A percentile compares a stretch with the other conserved stretches of the same genome.
Evolutionary conservation across 192 early-diverging fungal species (phyloP).

Genomic region (Chytriomyces sp.): DNA sequence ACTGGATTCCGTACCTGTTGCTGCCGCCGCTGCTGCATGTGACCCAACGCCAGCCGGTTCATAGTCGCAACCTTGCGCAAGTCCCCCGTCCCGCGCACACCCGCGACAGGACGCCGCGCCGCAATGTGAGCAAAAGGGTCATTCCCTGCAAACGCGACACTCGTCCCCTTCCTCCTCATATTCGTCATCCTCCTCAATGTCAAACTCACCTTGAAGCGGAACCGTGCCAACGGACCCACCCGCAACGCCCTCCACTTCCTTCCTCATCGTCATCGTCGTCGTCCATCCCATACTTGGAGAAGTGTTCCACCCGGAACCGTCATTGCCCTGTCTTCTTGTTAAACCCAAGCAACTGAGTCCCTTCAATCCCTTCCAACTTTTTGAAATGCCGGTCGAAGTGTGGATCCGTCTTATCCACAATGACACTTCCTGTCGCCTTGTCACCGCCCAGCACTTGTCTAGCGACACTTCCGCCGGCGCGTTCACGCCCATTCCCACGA

Average conservation of each 20-base stretch:
- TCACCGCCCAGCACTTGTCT: conserved; percentile 81
- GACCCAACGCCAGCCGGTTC: conserved; percentile 12
- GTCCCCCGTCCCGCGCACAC: not conserved
- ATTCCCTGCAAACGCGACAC: conserved; percentile 7
- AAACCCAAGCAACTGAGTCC: conserved; percentile 81
- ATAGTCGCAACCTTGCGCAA: conserved; percentile 15
- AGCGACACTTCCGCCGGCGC: conserved; percentile 80
- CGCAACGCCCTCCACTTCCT: conserved; percentile 12
- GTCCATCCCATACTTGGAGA: conserved; percentile 77
- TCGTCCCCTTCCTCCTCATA: conserved; percentile 20
- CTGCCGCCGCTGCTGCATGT: too few relatives aligned
- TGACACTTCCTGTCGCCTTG: conserved; percentile 67
- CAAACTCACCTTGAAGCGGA: not conserved
- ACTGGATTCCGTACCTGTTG: too few relatives aligned
- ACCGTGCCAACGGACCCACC: not conserved
- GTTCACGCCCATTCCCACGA: conserved; percentile 85
- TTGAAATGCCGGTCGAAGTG: conserved; percentile 67
- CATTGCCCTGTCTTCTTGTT: conserved; percentile 74
- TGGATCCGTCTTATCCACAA: conserved; percentile 71
- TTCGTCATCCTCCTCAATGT: not conserved
- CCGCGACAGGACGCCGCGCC: not conserved
- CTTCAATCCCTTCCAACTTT: conserved; percentile 68
- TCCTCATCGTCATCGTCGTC: conserved; percentile 67
- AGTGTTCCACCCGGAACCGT: conserved; percentile 89
- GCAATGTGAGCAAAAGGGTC: conserved; percentile 36